phyloP scores from a whole-genome alignment of 352 stramenopile genomes.

The Globisporangium orthogonon region DNA sequence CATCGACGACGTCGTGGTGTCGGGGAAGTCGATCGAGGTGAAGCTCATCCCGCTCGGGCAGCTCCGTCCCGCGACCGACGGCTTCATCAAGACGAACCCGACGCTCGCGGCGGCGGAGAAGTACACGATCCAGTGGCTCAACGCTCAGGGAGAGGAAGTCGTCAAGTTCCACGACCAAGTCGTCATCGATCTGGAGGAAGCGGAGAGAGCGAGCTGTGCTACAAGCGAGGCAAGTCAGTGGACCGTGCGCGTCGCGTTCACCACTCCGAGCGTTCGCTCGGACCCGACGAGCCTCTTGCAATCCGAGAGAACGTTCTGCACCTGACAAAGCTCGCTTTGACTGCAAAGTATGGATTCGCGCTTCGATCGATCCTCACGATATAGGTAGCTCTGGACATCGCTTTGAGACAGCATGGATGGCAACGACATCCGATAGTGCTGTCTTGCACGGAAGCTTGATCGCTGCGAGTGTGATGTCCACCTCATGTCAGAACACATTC shows the following conservation, averaged over 20 bases:
- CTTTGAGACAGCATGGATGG: too few relatives aligned
- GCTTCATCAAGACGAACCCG: constrained; percentile 21
- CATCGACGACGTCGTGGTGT: constrained; percentile 22
- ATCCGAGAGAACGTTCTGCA: too few relatives aligned
- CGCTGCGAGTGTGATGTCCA: too few relatives aligned
- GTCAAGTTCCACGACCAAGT: neutral
- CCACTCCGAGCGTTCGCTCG: neutral
- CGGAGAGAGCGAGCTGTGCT: neutral
- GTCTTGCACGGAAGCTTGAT: too few relatives aligned
- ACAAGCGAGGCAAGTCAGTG: neutral
- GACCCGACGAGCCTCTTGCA: neutral
- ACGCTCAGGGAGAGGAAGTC: constrained; percentile 5
- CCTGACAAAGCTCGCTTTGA: too few relatives aligned
- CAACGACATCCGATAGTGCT: too few relatives aligned
- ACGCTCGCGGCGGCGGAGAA: constrained; percentile 16
- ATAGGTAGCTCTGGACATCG: too few relatives aligned
- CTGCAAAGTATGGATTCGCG: too few relatives aligned
- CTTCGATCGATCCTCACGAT: too few relatives aligned
- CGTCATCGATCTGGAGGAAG: neutral
- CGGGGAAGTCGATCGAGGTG: constrained; percentile 11
- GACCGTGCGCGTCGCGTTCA: neutral
- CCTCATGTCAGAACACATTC: too few relatives aligned
- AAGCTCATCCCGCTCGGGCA: constrained; percentile 28
- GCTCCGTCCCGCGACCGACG: constrained; percentile 17
- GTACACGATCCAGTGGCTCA: constrained; percentile 24